Evolutionary conservation across 2,329 filamentous ascomycete genomes (phyloP), one percentile per base, ranked within the genome.

Genomic region (Fonsecaea monophora): DNA sequence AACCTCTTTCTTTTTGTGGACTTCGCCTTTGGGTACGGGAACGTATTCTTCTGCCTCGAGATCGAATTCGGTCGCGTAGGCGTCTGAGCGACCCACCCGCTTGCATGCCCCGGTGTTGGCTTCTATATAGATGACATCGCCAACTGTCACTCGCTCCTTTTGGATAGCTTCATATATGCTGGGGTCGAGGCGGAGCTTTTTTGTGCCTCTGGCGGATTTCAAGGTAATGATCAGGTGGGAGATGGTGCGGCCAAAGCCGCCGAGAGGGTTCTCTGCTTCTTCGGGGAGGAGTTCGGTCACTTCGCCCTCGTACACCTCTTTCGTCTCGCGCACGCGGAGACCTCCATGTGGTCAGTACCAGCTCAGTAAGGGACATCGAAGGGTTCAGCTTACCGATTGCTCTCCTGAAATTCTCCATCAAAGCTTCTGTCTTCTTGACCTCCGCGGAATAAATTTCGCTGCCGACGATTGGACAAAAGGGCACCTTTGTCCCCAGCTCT

Each of bases 1-100:
- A 73, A 99, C 96, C 82, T 99, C 95, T 85, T 99, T 99, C 88
- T 97, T 98, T 87, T 99, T 99, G 84, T 98, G 95, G 62, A 99
- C 95, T 76, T 99, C 95, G 66, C 95, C 95, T 84, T 99, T 99
- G 65, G 95, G 95, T 70, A 99, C 96, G 5, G 95, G 95, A 71
- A 99, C 95, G 79, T 99, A 99, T 81, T 99, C 95, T 81, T 99
- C 95, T 1, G 95, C 95, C 82, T 99, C 95, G 58, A 99, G 88
- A 78, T 99, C 95, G 78, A 99, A 99, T 79, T 99, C 95, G 60
- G 95, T 99, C 34, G 94, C 94, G 79, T 98, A 98, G 34, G 95
- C 95, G 78, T 99, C 95, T 54, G 92, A 97, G 76, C 95, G 87
- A 60, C 95, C 95, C 10, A 99, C 95, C 74, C 95, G 89, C 84